Evolutionary conservation across 768 basidiomycete genomes (phyloP), one percentile per base, ranked within the genome.

Genomic region (Butyriboletus loyo): DNA sequence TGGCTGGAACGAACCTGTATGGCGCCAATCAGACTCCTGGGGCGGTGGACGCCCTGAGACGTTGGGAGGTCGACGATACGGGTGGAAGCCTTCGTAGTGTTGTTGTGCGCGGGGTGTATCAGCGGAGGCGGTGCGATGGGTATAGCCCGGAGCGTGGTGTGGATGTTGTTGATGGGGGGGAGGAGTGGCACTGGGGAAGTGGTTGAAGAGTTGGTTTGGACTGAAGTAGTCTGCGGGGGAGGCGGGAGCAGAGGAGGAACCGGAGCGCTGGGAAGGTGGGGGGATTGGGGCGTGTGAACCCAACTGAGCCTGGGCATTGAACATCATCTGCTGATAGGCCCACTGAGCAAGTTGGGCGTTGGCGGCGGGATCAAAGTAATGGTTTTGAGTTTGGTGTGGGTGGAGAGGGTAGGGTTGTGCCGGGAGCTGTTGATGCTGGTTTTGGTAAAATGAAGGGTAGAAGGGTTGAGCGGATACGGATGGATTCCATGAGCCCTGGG

Each of bases 291-390:
- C 38, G 52, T 66, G 71, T 25, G 72, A 68, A 46, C 77, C 77
- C 62, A 77, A 69, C 57, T 67, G 66, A 9, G 66, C 65, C 59
- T 81, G 75, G n/a, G 76, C 72, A 81, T 42, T 84, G 84, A 83
- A 87, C 84, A 92, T 84, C 89, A 92, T 91, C 64, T 92, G 89
- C 71, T 91, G 89, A 72, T 92, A 92, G 34, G 89, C 87, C 89
- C 90, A 92, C 68, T 89, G 87, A 4, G 88, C 85, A 51, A 84
- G 82, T 50, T 89, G 81, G 57, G 86, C 87, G 47, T 86, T 86
- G 57, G 86, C 84, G 11, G 81, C 71, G 14, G 86, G 87, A 69
- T 91, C 87, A 62, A 84, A 89, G 67, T 82, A 89, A n/a, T 79
- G 78, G 57, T 75, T 69, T 60, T 80, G 85, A 15, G 71, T 66